Percentiles rank a stretch among this genome's conserved stretches.
These are phyloP conservation scores for Trichoderma sp. DNA, from an alignment of 2,329 filamentous ascomycete species.

Conservation along the genomic window DNA sequence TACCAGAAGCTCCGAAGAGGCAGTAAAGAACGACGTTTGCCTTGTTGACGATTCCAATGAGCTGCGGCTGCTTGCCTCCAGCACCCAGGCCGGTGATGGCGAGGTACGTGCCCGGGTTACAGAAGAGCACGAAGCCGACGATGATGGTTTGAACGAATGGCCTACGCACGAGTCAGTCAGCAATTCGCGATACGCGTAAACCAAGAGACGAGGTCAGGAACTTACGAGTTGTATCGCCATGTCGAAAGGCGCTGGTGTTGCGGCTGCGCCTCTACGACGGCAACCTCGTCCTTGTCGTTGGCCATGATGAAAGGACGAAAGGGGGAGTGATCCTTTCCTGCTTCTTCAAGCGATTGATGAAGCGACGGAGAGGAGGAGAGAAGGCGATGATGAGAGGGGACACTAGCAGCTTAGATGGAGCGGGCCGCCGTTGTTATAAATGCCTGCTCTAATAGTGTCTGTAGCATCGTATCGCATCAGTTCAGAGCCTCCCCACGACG, in stretches of 20 bases:
- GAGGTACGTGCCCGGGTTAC: conserved; percentile 26
- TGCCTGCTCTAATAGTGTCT: neutral
- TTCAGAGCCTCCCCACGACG: neutral
- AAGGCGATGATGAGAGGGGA: neutral
- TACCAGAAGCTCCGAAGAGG: conserved; percentile 19
- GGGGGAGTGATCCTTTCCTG: neutral
- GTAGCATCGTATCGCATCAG: too few relatives aligned
- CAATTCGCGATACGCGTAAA: neutral
- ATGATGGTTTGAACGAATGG: conserved; percentile 60
- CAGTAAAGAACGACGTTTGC: conserved; percentile 23
- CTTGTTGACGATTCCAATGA: conserved; percentile 21
- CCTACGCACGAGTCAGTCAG: neutral
- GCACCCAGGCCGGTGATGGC: conserved; percentile 27
- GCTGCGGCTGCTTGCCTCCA: conserved; percentile 22
- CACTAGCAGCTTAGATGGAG: neutral
- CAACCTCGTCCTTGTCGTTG: neutral
- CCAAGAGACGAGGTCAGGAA: neutral
- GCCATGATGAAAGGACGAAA: neutral
- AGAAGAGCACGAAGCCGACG: conserved; percentile 47
- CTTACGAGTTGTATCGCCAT: conserved; percentile 17
- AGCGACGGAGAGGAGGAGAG: neutral
- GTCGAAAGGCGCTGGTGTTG: conserved; percentile 14
- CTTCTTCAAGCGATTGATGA: neutral
- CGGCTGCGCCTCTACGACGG: conserved; percentile 3
- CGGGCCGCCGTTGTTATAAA: neutral